phyloP scores from a whole-genome alignment of 164 flowering plant genomes.

The Aristolochia californica region DNA sequence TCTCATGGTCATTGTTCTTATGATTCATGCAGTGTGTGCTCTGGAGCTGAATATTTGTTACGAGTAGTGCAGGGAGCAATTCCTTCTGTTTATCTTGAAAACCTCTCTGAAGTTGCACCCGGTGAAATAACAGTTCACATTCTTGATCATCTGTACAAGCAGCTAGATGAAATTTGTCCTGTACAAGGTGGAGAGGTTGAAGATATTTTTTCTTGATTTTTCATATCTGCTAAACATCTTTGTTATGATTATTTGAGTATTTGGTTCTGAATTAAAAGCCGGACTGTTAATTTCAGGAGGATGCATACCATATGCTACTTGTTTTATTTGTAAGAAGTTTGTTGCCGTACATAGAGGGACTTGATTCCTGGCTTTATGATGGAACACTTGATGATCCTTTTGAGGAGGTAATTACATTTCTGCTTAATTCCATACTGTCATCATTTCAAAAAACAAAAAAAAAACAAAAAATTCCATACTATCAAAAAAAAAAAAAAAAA shows the following conservation, averaged over 20 bases:
- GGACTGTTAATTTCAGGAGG: conserved; percentile 56
- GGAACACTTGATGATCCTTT: conserved; percentile 93
- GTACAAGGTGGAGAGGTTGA: conserved; percentile 96
- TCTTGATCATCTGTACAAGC: conserved; percentile 64
- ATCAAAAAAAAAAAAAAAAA: too few relatives aligned
- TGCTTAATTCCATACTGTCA: neutral
- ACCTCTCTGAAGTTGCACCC: conserved; percentile 36
- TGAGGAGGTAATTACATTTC: conserved; percentile 54
- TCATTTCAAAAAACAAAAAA: too few relatives aligned
- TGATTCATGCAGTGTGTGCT: conserved; percentile 48
- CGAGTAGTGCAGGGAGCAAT: conserved; percentile 67
- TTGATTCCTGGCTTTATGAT: conserved; percentile 95
- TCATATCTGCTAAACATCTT: neutral
- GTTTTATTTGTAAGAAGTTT: conserved; percentile 60
- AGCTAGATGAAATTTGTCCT: conserved; percentile 75
- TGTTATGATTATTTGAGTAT: conserved; percentile 3
- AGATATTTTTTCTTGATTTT: neutral
- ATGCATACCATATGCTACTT: conserved; percentile 65
- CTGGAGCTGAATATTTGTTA: conserved; percentile 73
- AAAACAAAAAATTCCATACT: too few relatives aligned
- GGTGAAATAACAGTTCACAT: conserved; percentile 69
- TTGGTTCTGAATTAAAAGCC: conserved; percentile 4
- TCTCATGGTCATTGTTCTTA: too few relatives aligned
- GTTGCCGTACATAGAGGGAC: conserved; percentile 70
- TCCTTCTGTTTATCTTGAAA: conserved; percentile 44